Conservation (phyloP, 306 rosid species). For the Cicer bijugum region DNA sequence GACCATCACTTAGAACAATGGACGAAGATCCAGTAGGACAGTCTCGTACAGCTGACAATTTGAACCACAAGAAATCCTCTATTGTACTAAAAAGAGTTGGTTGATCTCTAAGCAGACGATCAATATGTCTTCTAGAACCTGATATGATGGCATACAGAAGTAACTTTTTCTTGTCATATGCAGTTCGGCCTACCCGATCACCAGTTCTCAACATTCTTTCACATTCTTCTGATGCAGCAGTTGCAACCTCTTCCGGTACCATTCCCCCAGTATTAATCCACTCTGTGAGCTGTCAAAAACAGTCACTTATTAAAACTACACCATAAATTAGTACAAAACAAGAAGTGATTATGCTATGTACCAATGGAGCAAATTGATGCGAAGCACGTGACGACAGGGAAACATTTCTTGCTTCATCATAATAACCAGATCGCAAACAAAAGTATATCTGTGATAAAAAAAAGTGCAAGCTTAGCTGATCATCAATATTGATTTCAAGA, state of each 20-base stretch:
- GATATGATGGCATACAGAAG: slow-evolving; percentile 87
- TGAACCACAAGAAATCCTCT: slow-evolving; percentile 98
- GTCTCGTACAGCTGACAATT: slow-evolving; percentile 89
- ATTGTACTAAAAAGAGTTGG: slow-evolving; percentile 84
- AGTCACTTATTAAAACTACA: slow-evolving; percentile 39
- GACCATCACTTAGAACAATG: slow-evolving; percentile 75
- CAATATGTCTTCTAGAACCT: slow-evolving; percentile 92
- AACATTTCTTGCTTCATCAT: slow-evolving; percentile 87
- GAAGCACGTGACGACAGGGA: slow-evolving; percentile 87
- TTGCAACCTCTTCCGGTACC: slow-evolving; percentile 74
- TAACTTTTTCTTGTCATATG: slow-evolving; percentile 94
- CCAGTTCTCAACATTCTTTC: slow-evolving; percentile 91
- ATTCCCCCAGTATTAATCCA: slow-evolving; percentile 89
- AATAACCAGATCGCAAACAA: slow-evolving; percentile 97
- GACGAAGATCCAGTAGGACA: slow-evolving; percentile 74
- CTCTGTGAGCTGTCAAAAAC: slow-evolving; percentile 80
- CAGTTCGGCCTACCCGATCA: slow-evolving; percentile 86
- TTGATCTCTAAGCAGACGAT: slow-evolving; percentile 83
- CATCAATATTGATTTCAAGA: slow-evolving; percentile 35
- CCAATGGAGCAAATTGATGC: slow-evolving; percentile 90
- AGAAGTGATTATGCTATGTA: slow-evolving; percentile 43
- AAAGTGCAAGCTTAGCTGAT: slow-evolving; percentile 35
- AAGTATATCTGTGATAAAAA: slow-evolving; percentile 76
- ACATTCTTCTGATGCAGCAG: slow-evolving; percentile 89
- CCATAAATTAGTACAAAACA: slow-evolving; percentile 31